phyloP scores from a whole-genome alignment of 1,284 basidiomycete genomes.

The Leccinum pachyderme region DNA sequence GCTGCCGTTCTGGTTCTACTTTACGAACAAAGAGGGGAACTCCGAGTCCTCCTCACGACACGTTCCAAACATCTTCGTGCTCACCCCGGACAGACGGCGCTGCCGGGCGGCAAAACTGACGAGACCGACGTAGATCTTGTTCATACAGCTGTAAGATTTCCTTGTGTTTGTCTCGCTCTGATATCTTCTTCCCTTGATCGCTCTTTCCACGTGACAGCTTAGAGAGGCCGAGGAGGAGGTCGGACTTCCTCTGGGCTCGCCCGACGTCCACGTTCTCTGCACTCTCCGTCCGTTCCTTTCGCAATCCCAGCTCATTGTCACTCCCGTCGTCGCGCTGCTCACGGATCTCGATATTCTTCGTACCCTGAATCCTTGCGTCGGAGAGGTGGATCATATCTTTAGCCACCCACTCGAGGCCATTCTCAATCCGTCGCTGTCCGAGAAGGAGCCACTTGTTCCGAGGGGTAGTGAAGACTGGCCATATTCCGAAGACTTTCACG shows the following conservation, averaged over 20 bases:
- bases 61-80: conserved; percentile 74
- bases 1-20: conserved; percentile 80
- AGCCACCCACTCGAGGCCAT: conserved; percentile 72
- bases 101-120: conserved; percentile 84
- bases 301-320: conserved; percentile 57
- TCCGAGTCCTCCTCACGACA: conserved; percentile 82
- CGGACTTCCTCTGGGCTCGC: conserved; percentile 56
- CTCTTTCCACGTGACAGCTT: conserved; percentile 42
- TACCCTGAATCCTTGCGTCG: conserved; percentile 51
- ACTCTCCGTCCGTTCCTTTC: conserved; percentile 73
- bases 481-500: conserved; percentile 67
- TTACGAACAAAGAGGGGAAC: conserved; percentile 61
- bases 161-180: neutral
- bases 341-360: conserved; percentile 51
- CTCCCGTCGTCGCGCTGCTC: conserved; percentile 72
- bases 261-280: conserved; percentile 62
- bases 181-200: neutral
- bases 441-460: conserved; percentile 48
- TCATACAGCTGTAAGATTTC: conserved; percentile 66
- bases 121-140: conserved; percentile 59
- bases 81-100: conserved; percentile 77
- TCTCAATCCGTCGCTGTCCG: conserved; percentile 55
- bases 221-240: conserved; percentile 86
- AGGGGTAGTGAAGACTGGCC: conserved; percentile 74
- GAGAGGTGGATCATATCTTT: conserved; percentile 79